A percentile compares a stretch with the other conserved stretches of the same genome.
Conservation (phyloP, 768 basidiomycete genomes). For the Phaffia tasmanica region DNA sequence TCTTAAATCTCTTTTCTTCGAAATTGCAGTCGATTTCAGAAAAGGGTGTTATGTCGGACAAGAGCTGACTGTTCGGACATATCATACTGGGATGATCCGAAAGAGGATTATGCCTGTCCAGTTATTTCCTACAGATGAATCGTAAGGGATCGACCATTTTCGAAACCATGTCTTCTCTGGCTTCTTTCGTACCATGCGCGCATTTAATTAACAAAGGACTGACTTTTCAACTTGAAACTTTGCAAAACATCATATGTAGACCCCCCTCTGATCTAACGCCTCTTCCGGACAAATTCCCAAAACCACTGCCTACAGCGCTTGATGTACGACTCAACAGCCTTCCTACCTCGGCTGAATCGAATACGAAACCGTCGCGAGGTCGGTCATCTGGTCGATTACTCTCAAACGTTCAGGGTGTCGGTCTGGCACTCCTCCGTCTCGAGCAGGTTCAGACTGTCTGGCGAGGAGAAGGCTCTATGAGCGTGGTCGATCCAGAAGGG, state of each 20-base stretch:
- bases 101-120: slow-evolving; percentile 80
- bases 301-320: slow-evolving; percentile 17
- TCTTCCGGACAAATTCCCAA: slow-evolving; percentile 20
- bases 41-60: slow-evolving; percentile 99
- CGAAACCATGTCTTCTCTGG: not conserved
- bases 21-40: slow-evolving; percentile 66
- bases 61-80: slow-evolving; percentile 90
- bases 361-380: slow-evolving; percentile 19
- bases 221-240: too few relatives aligned
- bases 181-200: slow-evolving; percentile 11
- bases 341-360: slow-evolving; percentile 21
- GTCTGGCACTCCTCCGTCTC: slow-evolving; percentile 66
- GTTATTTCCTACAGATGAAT: slow-evolving; percentile 43
- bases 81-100: slow-evolving; percentile 80
- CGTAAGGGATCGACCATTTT: slow-evolving; percentile 26
- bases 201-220: too few relatives aligned
- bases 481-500: not conserved
- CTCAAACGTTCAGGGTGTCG: slow-evolving; percentile 44
- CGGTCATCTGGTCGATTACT: slow-evolving; percentile 5
- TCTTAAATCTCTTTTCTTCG: not conserved
- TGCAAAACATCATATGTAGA: too few relatives aligned
- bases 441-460: slow-evolving; percentile 54
- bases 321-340: slow-evolving; percentile 22
- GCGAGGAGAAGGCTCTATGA: slow-evolving; percentile 26
- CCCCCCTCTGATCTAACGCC: slow-evolving; percentile 24